Conservation (phyloP, 306 rosid genomes). For the Cicer yamashitae region DNA sequence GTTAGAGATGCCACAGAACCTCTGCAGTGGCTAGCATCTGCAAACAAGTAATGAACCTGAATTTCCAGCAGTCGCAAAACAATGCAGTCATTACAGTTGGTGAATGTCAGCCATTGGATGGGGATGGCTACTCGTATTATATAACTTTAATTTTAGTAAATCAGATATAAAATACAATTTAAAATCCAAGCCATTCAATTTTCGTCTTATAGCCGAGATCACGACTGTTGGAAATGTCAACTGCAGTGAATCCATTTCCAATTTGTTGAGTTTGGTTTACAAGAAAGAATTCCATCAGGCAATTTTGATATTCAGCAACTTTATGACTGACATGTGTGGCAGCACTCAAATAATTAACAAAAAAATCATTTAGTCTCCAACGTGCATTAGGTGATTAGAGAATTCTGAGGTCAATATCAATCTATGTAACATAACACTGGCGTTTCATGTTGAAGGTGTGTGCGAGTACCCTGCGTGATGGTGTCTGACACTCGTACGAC, state of each 20-base stretch:
- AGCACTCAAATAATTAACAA: slow-evolving; percentile 10
- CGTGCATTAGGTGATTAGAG: neutral
- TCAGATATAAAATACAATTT: neutral
- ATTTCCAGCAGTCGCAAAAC: neutral
- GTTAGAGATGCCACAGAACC: slow-evolving; percentile 13
- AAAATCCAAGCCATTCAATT: neutral
- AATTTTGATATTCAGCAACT: slow-evolving; percentile 1
- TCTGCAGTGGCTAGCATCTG: slow-evolving; percentile 34
- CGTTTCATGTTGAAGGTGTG: neutral
- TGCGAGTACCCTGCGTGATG: neutral
- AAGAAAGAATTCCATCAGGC: neutral
- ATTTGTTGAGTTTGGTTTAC: neutral
- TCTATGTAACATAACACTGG: neutral
- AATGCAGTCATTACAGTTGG: neutral
- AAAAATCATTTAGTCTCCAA: slow-evolving; percentile 1
- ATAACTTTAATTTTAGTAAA: neutral
- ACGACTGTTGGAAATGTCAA: neutral
- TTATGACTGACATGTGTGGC: slow-evolving; percentile 14
- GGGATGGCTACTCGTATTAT: neutral
- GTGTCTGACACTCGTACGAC: neutral
- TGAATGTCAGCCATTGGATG: neutral
- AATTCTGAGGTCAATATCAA: slow-evolving; percentile 17
- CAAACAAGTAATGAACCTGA: neutral
- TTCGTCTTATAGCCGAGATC: neutral
- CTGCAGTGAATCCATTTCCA: neutral